Evolutionary conservation across 495 filamentous ascomycete genomes (phyloP).

Genomic region (Podospora conica): DNA sequence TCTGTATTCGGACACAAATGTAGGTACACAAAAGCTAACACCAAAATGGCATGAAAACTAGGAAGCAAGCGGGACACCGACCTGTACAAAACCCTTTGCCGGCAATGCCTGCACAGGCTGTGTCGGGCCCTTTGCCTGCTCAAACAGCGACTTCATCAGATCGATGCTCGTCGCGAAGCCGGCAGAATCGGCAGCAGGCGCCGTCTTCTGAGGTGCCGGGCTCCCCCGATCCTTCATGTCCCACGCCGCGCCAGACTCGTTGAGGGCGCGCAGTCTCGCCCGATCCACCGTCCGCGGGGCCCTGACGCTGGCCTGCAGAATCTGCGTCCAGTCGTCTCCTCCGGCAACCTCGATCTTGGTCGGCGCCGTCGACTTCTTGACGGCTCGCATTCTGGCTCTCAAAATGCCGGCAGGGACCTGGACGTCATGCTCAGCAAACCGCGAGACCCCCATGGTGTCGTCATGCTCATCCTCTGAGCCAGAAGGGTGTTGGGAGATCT

Average conservation of each 20-base stretch:
- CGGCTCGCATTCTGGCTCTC: conserved; percentile 50
- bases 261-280: conserved; percentile 42
- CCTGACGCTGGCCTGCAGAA: conserved; percentile 85
- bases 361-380: conserved; percentile 53
- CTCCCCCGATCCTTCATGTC: conserved; percentile 33
- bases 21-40: conserved; percentile 33
- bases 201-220: conserved; percentile 27
- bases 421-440: conserved; percentile 29
- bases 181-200: conserved; percentile 43
- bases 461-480: conserved; percentile 41
- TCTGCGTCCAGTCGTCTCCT: conserved; percentile 77
- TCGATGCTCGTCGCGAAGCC: conserved; percentile 76
- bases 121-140: conserved; percentile 47
- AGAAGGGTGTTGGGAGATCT: conserved; percentile 25
- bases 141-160: conserved; percentile 86
- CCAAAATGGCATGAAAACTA: conserved; percentile 57
- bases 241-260: conserved; percentile 37
- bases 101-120: conserved; percentile 36
- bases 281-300: conserved; percentile 78
- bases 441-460: conserved; percentile 33
- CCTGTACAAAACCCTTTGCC: conserved; percentile 42
- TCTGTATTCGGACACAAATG: conserved; percentile 28
- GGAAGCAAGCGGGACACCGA: conserved; percentile 56
- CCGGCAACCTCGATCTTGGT: conserved; percentile 51
- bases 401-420: conserved; percentile 49